Conservation (phyloP, 73 alveolate genomes). For the Stentor coeruleus region DNA sequence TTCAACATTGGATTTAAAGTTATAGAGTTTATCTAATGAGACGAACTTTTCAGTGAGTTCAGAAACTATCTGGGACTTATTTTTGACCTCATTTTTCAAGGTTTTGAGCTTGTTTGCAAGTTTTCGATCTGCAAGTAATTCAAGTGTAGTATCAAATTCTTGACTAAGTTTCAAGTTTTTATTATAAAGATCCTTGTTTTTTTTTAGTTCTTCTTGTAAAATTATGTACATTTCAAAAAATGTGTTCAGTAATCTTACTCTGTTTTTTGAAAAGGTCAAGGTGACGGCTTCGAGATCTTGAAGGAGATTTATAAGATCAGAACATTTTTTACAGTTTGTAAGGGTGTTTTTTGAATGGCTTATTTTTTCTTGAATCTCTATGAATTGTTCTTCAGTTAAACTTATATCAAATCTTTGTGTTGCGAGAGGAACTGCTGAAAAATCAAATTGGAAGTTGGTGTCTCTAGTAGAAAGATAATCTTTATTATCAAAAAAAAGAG, state of each 20-base stretch:
- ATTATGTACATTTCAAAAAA: not conserved
- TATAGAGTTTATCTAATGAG: not conserved
- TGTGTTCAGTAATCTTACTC: not conserved
- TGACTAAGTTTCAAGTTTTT: not conserved
- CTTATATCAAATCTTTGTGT: not conserved
- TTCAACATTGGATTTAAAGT: not conserved
- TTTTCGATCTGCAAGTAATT: not conserved
- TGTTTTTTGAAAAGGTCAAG: not conserved
- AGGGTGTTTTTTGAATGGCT: too few relatives aligned
- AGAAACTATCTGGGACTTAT: not conserved
- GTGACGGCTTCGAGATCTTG: not conserved
- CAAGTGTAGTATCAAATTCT: not conserved
- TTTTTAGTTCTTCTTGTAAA: not conserved
- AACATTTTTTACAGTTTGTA: not conserved
- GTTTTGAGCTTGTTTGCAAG: not conserved
- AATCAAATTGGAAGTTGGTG: not conserved
- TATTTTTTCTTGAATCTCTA: not conserved
- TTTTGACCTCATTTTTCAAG: not conserved
- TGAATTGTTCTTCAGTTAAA: not conserved
- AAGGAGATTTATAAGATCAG: not conserved
- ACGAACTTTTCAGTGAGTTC: not conserved
- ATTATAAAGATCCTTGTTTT: not conserved
- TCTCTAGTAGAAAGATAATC: too few relatives aligned
- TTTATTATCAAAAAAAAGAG: too few relatives aligned
- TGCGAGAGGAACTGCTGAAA: not conserved